These are phyloP conservation scores for Colletotrichum paranaense DNA, from an alignment of 2,329 filamentous ascomycete genomes.

Conservation along the genomic window DNA sequence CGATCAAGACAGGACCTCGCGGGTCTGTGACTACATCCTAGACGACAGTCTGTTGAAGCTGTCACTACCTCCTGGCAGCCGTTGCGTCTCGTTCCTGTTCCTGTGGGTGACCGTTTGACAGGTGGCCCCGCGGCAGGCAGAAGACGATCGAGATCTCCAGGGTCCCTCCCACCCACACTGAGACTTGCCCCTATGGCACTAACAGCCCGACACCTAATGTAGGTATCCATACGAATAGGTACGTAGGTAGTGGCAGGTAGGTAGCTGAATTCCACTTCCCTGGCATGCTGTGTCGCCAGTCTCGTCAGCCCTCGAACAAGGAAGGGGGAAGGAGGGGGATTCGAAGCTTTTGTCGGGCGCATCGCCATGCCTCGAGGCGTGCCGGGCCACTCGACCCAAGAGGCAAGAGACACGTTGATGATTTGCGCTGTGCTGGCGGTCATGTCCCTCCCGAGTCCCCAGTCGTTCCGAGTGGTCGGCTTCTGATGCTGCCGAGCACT, in stretches of 20 bases:
- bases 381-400: not conserved
- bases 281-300: slow-evolving; percentile 1
- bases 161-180: slow-evolving; percentile 8
- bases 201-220: no score
- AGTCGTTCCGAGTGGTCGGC: not conserved
- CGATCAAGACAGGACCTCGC: not conserved
- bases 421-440: not conserved
- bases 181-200: not conserved
- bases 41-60: not conserved
- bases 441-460: no score
- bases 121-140: not conserved
- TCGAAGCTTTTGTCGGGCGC: not conserved
- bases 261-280: slow-evolving; percentile 10
- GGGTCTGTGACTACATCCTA: no score
- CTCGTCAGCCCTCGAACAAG: not conserved
- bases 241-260: no score
- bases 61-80: not conserved
- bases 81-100: slow-evolving; percentile 9
- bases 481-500: not conserved
- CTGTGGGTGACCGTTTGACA: slow-evolving; percentile 3
- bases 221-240: not conserved
- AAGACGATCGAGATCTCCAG: slow-evolving; percentile 29
- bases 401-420: not conserved
- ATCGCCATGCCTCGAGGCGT: not conserved
- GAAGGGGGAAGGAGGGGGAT: not conserved